Evolutionary conservation across 2,329 filamentous ascomycete species (phyloP).

Genomic region (Aspergillus jensenii): DNA sequence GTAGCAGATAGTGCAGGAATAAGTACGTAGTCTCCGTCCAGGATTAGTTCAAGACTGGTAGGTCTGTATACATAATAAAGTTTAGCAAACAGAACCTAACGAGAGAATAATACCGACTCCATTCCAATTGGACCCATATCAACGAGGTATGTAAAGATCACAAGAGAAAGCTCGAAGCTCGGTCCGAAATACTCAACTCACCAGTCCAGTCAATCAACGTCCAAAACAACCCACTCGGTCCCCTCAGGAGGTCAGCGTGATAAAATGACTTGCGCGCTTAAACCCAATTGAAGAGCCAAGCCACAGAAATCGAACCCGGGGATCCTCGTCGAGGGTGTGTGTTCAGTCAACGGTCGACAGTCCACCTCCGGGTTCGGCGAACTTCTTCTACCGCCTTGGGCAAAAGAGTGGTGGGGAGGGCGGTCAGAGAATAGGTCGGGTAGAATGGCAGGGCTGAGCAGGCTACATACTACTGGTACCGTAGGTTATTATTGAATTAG

Average conservation of each 20-base stretch:
- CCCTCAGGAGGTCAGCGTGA: background rate
- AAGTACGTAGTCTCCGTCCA: background rate
- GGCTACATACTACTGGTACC: background rate
- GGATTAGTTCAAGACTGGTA: background rate
- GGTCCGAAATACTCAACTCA: background rate
- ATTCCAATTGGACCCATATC: background rate
- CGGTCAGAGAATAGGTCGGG: conserved; percentile 2
- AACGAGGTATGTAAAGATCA: background rate
- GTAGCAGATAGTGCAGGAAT: background rate
- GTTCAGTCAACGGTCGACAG: background rate
- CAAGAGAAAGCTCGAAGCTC: background rate
- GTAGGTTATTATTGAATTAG: background rate
- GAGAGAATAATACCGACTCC: background rate
- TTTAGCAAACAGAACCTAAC: too few species aligned
- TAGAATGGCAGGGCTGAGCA: background rate
- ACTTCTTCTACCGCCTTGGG: background rate
- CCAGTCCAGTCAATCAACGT: background rate
- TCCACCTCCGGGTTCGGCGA: conserved; percentile 11
- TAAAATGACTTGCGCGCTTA: background rate
- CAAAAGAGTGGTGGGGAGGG: conserved; percentile 15
- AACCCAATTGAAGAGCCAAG: background rate
- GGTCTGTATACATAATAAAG: background rate
- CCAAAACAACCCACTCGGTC: background rate
- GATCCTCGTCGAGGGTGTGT: background rate
- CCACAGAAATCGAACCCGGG: background rate